phyloP scores from a whole-genome alignment of 306 rosid species.

The Glycine latifolia region DNA sequence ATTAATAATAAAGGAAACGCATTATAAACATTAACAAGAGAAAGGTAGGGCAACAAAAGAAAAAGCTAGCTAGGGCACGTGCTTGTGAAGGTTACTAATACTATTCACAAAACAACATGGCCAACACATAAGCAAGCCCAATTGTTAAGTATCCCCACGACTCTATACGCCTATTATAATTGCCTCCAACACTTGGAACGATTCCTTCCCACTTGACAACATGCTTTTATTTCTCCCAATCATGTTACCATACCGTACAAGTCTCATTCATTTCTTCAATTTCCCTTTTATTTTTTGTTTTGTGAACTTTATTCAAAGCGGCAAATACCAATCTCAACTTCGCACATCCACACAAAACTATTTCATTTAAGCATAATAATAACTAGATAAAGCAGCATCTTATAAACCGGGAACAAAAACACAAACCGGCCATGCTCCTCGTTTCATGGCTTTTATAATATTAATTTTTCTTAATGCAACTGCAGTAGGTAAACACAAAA shows the following conservation, averaged over 20 bases:
- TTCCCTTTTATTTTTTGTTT: no score
- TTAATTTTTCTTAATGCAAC: background rate
- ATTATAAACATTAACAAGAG: no score
- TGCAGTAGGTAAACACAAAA: background rate
- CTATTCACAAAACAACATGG: slow-evolving; percentile 9
- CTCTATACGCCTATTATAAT: background rate
- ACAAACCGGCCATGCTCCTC: slow-evolving; percentile 9
- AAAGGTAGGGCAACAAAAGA: no score
- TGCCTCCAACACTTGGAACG: slow-evolving; percentile 16
- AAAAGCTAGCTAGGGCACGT: background rate
- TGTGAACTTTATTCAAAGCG: background rate
- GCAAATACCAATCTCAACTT: background rate
- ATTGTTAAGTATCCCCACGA: slow-evolving; percentile 4
- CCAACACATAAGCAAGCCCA: slow-evolving; percentile 8
- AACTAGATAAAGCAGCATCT: slow-evolving; percentile 1
- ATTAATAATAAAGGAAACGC: no score
- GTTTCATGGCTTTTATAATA: slow-evolving; percentile 33
- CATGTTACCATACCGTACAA: slow-evolving; percentile 40
- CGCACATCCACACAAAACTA: background rate
- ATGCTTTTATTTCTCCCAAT: slow-evolving; percentile 30
- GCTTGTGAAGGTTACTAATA: background rate
- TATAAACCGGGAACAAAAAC: background rate
- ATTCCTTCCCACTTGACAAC: slow-evolving; percentile 20
- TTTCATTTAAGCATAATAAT: background rate
- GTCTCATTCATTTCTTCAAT: slow-evolving; percentile 34